Percentiles rank a stretch among this genome's conserved stretches.
phyloP scores from a whole-genome alignment of 1,139 yeast genomes.

The Nakaseomyces bracarensis region DNA sequence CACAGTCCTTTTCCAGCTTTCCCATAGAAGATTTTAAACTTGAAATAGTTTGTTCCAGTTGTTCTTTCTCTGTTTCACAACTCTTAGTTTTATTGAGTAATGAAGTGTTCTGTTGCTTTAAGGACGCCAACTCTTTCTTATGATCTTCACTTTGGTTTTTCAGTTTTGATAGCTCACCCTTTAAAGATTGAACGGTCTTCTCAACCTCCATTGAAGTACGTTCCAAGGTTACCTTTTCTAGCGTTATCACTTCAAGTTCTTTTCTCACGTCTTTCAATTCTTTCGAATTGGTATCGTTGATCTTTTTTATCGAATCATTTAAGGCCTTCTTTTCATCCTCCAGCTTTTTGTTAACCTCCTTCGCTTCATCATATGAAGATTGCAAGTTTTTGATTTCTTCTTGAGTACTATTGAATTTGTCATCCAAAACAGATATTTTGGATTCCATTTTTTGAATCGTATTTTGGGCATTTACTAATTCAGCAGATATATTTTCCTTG shows the following conservation, averaged over 20 bases:
- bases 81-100: no score
- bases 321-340: constrained; percentile 4
- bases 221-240: neutral
- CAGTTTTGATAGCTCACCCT: neutral
- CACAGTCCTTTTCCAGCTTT: neutral
- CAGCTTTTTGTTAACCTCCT: neutral
- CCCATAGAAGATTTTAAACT: neutral
- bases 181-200: neutral
- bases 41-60: neutral
- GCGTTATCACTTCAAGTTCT: neutral
- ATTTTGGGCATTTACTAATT: neutral
- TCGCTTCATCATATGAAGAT: neutral
- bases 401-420: neutral
- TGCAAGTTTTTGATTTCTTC: constrained; percentile 4
- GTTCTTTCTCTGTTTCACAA: no score
- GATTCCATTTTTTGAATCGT: neutral
- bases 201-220: neutral
- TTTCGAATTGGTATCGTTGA: constrained; percentile 9
- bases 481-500: neutral
- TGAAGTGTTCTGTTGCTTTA: no score
- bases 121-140: no score
- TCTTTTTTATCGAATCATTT: constrained; percentile 7
- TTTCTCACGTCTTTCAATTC: constrained; percentile 12
- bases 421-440: neutral
- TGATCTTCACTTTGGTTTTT: no score